A percentile compares a stretch with the other conserved stretches of the same genome.
These are phyloP conservation scores for Blastomyces silverae DNA, from an alignment of 2,329 filamentous ascomycete genomes.

Conservation along the genomic window DNA sequence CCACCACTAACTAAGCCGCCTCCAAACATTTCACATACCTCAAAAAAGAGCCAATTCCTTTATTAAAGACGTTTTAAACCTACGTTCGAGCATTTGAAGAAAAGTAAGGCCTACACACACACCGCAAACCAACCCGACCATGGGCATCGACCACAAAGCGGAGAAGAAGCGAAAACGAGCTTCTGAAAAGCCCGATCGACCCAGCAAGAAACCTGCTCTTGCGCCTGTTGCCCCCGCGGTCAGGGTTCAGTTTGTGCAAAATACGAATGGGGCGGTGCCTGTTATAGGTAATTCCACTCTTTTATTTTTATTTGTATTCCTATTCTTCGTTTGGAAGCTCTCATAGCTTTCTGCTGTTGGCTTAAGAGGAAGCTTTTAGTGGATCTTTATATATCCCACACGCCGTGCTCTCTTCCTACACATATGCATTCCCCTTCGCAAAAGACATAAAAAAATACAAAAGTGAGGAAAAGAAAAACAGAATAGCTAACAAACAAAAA, in stretches of 20 bases:
- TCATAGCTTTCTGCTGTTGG: no score
- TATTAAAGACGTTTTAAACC: neutral
- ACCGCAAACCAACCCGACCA: conserved; percentile 17
- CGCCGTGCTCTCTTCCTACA: no score
- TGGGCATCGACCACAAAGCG: conserved; percentile 30
- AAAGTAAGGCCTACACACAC: neutral
- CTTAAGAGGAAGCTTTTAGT: no score
- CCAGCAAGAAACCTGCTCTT: conserved; percentile 46
- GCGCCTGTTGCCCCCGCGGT: conserved; percentile 36
- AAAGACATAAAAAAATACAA: neutral
- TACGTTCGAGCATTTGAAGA: neutral
- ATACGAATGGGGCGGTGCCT: conserved; percentile 44
- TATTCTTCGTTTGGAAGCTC: no score
- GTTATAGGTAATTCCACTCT: conserved; percentile 37
- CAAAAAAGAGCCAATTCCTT: neutral
- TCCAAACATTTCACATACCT: neutral
- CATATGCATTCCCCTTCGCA: no score
- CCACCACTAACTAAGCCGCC: neutral
- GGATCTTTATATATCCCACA: no score
- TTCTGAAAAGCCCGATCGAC: conserved; percentile 39
- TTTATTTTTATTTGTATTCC: no score
- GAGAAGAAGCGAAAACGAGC: conserved; percentile 50
- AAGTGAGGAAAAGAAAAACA: neutral
- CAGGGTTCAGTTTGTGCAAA: conserved; percentile 43
- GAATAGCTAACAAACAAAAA: neutral